Base-by-base conservation (phyloP, 2,329 filamentous ascomycete species). In the Chrysoporthe cubensis region DNA sequence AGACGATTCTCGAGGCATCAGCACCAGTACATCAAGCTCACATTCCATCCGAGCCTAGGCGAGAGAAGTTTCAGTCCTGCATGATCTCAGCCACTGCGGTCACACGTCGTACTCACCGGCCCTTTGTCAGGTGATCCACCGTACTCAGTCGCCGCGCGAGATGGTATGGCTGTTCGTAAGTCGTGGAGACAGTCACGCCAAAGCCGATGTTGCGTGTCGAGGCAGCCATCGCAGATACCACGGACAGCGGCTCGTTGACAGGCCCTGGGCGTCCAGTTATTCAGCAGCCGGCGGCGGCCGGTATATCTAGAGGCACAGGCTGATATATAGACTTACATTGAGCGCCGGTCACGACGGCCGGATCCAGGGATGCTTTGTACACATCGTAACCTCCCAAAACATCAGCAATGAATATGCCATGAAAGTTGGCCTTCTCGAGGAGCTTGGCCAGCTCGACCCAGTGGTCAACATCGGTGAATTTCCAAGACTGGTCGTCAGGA, bases 141-240 rank as follows among this genome's bases (percentile, higher is more conserved):
- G 89, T 91, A 4, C 85, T 88, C 13, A 91, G 77, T n/a, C 88
- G 79, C 21, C 89, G 78, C 0, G 90, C 89, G 16, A 91, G 79
- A 71, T 90, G 86, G 72, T 90, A 91, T 0, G 90, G 89, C 73
- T 88, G 85, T 74, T 91, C 89, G 70, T 91, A 92, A 0, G 88
- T 90, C 0, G 89, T 91, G 1, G 86, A 85, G 0, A 89, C 84
- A 0, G 90, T 91, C 1, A 91, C 87, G 0, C 89, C 89, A 69
- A 92, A 91, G 0, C 85, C 87, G n/a, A 92, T 84, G 67, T 82
- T 90, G 71, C 86, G 84, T 0, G 90, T 91, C 0, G 82, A 89
- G 0, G 89, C 88, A 0, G 89, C 89, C 88, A 91, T 90, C 2
- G 89, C 88, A 2, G 88, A 83, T 0, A 91, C 81, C 2, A 88